Evolutionary conservation across 2,329 filamentous ascomycete species (phyloP), one percentile per base, ranked within the genome.

Genomic region (Torrubiella hemipterigena): DNA sequence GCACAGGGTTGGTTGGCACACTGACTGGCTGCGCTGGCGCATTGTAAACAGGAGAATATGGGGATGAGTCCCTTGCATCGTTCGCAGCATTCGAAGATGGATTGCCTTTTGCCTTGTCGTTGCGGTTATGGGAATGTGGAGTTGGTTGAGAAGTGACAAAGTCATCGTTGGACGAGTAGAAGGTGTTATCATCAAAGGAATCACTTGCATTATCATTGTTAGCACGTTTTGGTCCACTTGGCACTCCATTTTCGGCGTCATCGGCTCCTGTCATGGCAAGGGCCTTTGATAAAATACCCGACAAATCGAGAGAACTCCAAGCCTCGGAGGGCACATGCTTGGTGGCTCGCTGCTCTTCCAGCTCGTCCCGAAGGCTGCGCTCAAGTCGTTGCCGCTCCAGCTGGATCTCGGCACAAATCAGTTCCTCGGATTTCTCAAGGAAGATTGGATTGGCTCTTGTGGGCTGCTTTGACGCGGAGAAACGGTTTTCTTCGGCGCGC

Each of bases 111-210:
- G n/a, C n/a, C n/a, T n/a, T n/a, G n/a, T n/a, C n/a, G n/a, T n/a
- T n/a, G n/a, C n/a, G n/a, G n/a, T n/a, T n/a, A n/a, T n/a, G n/a
- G n/a, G n/a, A n/a, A n/a, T n/a, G n/a, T n/a, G n/a, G n/a, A n/a
- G n/a, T n/a, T n/a, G n/a, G n/a, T n/a, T n/a, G n/a, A n/a, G n/a
- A n/a, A n/a, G n/a, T n/a, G n/a, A n/a, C n/a, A n/a, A n/a, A n/a
- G n/a, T n/a, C n/a, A n/a, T n/a, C n/a, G n/a, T n/a, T 83, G 59
- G 87, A 95, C 43, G 89, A 95, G 65, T 96, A 95, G 57, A 93
- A 93, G 24, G 86, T 91, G 50, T 93, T 86, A 53, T 93, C 81
- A 58, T 95, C 86, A 60, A 86, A 83, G 21, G 84, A 91, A 55
- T 89, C 83, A 68, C 69, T 81, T 49, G 71, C 59, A 42, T 59